Conservation (phyloP, 768 basidiomycete species). For the Xerocomellus intermedius region DNA sequence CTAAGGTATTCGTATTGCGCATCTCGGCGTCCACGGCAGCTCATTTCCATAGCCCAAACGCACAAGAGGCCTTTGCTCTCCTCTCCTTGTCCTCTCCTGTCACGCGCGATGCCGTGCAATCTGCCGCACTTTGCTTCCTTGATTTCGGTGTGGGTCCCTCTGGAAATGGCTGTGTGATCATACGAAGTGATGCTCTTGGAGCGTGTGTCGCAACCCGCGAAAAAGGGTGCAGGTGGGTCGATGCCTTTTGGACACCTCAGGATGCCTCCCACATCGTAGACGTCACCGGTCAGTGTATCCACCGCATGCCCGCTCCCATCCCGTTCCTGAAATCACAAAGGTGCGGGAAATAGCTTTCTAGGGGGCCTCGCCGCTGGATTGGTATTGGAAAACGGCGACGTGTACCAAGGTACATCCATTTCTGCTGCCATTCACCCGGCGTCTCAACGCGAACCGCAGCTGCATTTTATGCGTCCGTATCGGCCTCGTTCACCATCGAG, state of each 20-base stretch:
- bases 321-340: conserved; percentile 36
- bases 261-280: conserved; percentile 59
- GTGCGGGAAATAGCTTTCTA: conserved; percentile 89
- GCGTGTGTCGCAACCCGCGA: conserved; percentile 56
- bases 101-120: conserved; percentile 55
- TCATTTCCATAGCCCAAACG: conserved; percentile 64
- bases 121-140: conserved; percentile 63
- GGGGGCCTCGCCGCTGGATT: conserved; percentile 82
- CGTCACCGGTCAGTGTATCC: conserved; percentile 62
- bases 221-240: conserved; percentile 57
- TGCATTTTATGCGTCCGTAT: conserved; percentile 69
- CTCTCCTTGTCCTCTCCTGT: conserved; percentile 49
- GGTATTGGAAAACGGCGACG: conserved; percentile 49
- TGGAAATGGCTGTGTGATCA: conserved; percentile 60
- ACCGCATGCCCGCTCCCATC: background rate
- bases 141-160: conserved; percentile 53
- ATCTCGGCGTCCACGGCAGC: background rate
- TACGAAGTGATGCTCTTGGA: conserved; percentile 72
- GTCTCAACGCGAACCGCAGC: conserved; percentile 43
- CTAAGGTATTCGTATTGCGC: conserved; percentile 51
- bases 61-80: conserved; percentile 73
- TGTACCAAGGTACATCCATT: conserved; percentile 57
- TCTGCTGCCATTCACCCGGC: conserved; percentile 1
- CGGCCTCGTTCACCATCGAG: conserved; percentile 81
- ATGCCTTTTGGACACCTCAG: conserved; percentile 66